These are phyloP conservation scores for Talaromyces islandicus DNA, from an alignment of 2,329 filamentous ascomycete species.

Conservation along the genomic window DNA sequence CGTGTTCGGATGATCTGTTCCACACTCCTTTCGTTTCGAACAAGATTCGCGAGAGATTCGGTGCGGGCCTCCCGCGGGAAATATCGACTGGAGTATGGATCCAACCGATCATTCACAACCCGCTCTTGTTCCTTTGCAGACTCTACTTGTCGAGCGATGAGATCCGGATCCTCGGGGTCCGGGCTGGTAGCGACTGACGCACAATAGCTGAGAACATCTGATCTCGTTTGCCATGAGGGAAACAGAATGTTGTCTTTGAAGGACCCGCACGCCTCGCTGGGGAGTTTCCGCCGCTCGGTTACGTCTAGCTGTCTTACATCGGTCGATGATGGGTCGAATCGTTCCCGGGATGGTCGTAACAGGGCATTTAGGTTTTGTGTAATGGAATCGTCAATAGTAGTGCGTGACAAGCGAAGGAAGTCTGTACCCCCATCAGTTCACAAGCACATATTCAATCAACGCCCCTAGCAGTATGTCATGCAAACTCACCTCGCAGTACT, in stretches of 20 bases:
- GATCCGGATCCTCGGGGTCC: slow-evolving; percentile 80
- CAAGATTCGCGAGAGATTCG: slow-evolving; percentile 68
- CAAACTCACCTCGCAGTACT: slow-evolving; percentile 56
- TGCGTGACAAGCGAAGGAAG: slow-evolving; percentile 80
- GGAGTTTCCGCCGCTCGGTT: slow-evolving; percentile 48
- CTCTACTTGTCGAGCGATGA: slow-evolving; percentile 63
- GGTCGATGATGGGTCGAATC: slow-evolving; percentile 77
- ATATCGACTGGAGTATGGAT: slow-evolving; percentile 83
- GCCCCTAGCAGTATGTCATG: not conserved
- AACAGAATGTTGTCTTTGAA: slow-evolving; percentile 80
- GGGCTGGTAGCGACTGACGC: slow-evolving; percentile 78
- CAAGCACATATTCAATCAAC: slow-evolving; percentile 3
- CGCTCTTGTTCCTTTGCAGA: slow-evolving; percentile 63
- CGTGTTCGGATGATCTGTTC: slow-evolving; percentile 71
- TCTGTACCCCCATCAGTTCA: slow-evolving; percentile 50
- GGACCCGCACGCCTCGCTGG: slow-evolving; percentile 55
- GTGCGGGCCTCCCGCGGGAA: slow-evolving; percentile 71
- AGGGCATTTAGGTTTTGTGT: slow-evolving; percentile 88
- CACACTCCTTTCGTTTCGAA: slow-evolving; percentile 64
- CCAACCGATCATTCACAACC: slow-evolving; percentile 78
- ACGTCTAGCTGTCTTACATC: slow-evolving; percentile 53
- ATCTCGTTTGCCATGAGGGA: slow-evolving; percentile 77
- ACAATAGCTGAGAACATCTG: slow-evolving; percentile 84
- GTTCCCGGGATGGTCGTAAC: slow-evolving; percentile 61
- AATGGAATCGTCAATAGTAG: slow-evolving; percentile 87